A percentile compares a stretch with the other conserved stretches of the same genome.
phyloP scores from a whole-genome alignment of 1,139 yeast genomes.

The Kurtzmaniella quercitrusa region DNA sequence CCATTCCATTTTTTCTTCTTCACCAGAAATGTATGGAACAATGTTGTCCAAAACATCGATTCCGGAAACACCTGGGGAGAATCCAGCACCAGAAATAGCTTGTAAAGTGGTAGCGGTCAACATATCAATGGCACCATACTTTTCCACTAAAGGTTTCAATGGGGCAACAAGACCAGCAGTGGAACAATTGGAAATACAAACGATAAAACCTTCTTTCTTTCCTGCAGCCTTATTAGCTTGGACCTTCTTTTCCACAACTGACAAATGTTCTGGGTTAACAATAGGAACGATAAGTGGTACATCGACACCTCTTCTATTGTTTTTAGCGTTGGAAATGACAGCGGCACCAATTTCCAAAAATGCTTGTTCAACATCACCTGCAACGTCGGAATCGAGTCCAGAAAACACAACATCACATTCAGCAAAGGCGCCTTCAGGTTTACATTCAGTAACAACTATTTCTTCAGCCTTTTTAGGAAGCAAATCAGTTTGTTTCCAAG shows the following conservation, averaged over 20 bases:
- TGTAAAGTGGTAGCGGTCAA: constrained; percentile 91
- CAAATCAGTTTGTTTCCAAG: constrained; percentile 90
- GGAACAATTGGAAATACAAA: constrained; percentile 96
- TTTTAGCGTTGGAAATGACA: constrained; percentile 91
- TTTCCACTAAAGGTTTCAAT: constrained; percentile 82
- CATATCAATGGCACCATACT: constrained; percentile 84
- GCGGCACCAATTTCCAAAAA: constrained; percentile 79
- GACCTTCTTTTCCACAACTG: constrained; percentile 63
- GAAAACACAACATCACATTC: constrained; percentile 94
- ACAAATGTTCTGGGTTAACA: constrained; percentile 90
- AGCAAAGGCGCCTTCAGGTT: constrained; percentile 62
- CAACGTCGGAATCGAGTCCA: constrained; percentile 90
- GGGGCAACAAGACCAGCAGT: constrained; percentile 99
- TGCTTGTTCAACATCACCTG: constrained; percentile 86
- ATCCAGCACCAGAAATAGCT: constrained; percentile 98
- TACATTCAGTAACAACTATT: constrained; percentile 74
- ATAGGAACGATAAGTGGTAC: constrained; percentile 96
- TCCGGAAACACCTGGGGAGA: constrained; percentile 96
- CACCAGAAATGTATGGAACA: constrained; percentile 93
- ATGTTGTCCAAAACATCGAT: constrained; percentile 92
- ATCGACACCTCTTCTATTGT: constrained; percentile 81
- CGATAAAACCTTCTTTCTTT: constrained; percentile 71
- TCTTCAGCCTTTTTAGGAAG: constrained; percentile 67
- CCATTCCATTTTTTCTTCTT: constrained; percentile 98
- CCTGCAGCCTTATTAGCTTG: constrained; percentile 51